phyloP scores from a whole-genome alignment of 31 red algal species.

The Bonnemaisonia californica region DNA sequence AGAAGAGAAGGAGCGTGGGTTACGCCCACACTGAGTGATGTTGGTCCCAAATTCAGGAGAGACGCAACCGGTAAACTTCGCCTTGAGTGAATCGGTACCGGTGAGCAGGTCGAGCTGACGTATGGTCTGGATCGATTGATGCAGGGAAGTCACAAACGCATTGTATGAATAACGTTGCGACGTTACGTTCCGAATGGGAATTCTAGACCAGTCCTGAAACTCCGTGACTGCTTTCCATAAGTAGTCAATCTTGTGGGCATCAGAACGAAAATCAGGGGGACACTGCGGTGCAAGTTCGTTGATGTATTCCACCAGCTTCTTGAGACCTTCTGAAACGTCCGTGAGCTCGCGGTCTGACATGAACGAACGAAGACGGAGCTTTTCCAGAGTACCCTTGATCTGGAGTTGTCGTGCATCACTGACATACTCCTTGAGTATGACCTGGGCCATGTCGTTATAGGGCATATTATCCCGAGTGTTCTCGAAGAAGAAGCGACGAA shows the following conservation, averaged over 20 bases:
- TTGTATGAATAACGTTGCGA: constrained; percentile 1
- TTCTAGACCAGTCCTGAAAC: neutral
- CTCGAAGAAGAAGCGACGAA: neutral
- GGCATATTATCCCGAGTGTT: neutral
- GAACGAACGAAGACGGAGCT: neutral
- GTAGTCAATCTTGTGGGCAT: too few species aligned
- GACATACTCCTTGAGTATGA: neutral
- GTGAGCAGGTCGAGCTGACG: too few species aligned
- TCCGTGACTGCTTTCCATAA: neutral
- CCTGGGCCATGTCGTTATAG: neutral
- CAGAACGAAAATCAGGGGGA: constrained; percentile 13
- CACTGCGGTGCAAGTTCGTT: neutral
- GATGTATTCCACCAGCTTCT: neutral
- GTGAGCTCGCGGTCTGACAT: neutral
- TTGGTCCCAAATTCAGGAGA: too few species aligned
- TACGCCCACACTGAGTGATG: too few species aligned
- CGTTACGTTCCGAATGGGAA: neutral
- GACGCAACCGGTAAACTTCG: too few species aligned
- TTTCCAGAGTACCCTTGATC: neutral
- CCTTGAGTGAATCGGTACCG: too few species aligned
- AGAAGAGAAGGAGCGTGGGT: too few species aligned
- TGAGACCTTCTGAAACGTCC: constrained; percentile 1
- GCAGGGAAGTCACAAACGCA: neutral
- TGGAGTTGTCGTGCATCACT: constrained; percentile 2
- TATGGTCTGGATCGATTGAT: too few species aligned